Conservation (phyloP, 306 rosid species). For the Comarum palustre region DNA sequence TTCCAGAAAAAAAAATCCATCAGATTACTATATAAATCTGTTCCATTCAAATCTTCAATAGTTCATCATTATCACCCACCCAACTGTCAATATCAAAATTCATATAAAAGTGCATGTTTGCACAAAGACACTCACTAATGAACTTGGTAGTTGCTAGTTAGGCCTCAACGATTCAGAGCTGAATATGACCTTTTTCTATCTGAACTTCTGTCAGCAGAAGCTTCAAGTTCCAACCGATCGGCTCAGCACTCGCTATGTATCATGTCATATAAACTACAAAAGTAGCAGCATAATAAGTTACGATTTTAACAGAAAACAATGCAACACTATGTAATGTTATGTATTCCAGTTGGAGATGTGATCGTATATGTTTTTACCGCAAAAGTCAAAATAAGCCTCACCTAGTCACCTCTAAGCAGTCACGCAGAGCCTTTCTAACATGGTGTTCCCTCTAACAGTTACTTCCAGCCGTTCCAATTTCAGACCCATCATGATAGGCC, state of each 20-base stretch:
- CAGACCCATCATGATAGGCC: background rate
- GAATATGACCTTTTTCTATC: background rate
- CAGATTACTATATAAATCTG: background rate
- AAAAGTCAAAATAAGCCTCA: background rate
- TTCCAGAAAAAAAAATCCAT: background rate
- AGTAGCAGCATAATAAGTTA: background rate
- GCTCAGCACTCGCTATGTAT: background rate
- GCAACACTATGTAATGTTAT: background rate
- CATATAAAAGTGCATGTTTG: background rate
- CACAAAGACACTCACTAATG: background rate
- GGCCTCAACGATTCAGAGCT: background rate
- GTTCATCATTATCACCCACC: background rate
- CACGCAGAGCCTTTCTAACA: background rate
- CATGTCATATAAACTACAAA: slow-evolving; percentile 3
- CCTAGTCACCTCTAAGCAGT: background rate
- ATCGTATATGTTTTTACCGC: background rate
- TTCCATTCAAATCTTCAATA: background rate
- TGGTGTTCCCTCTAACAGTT: background rate
- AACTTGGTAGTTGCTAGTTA: background rate
- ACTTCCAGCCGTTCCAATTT: background rate
- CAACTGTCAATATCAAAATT: no score
- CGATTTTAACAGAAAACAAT: background rate
- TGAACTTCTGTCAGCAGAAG: background rate
- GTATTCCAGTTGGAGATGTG: background rate
- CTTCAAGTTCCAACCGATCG: background rate